These are phyloP conservation scores for Trichoderma sp. DNA, from an alignment of 2,329 filamentous ascomycete genomes.

Conservation along the genomic window DNA sequence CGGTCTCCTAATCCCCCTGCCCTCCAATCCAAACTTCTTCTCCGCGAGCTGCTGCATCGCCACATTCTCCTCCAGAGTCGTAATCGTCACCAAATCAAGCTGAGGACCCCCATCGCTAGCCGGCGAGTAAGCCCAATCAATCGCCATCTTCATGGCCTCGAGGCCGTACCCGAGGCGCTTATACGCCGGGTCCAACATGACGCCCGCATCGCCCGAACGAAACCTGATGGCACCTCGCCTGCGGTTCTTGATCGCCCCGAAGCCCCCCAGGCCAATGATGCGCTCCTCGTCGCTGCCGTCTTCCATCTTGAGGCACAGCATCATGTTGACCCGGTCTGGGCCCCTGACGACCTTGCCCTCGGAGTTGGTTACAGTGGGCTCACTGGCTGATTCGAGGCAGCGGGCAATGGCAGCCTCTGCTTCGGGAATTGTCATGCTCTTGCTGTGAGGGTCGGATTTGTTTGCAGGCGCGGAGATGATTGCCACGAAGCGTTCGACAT, in stretches of 20 bases:
- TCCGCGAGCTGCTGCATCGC: conserved; percentile 32
- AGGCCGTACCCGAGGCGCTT: conserved; percentile 20
- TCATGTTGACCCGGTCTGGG: conserved; percentile 37
- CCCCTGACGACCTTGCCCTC: conserved; percentile 31
- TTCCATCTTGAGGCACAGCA: conserved; percentile 31
- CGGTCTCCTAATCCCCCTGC: conserved; percentile 28
- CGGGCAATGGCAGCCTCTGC: conserved; percentile 32
- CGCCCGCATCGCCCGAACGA: conserved; percentile 37
- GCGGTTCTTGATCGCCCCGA: conserved; percentile 37
- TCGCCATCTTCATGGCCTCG: conserved; percentile 31
- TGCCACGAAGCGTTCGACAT: conserved; percentile 33
- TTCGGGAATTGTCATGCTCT: conserved; percentile 28
- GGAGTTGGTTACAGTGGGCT: conserved; percentile 32
- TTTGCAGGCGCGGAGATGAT: conserved; percentile 34
- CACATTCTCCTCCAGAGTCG: conserved; percentile 7
- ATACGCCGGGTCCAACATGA: conserved; percentile 35
- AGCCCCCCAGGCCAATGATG: conserved; percentile 39
- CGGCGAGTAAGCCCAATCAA: conserved; percentile 36
- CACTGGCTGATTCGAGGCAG: conserved; percentile 35
- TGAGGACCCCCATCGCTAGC: conserved; percentile 35
- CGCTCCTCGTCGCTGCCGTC: conserved; percentile 9
- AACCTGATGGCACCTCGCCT: conserved; percentile 30
- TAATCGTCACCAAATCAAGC: conserved; percentile 36
- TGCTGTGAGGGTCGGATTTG: conserved; percentile 30
- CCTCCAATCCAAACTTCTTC: conserved; percentile 34